Percentiles rank a stretch among this genome's conserved stretches.
phyloP scores from a whole-genome alignment of 768 basidiomycete species.

The Gloeophyllum trabeum region DNA sequence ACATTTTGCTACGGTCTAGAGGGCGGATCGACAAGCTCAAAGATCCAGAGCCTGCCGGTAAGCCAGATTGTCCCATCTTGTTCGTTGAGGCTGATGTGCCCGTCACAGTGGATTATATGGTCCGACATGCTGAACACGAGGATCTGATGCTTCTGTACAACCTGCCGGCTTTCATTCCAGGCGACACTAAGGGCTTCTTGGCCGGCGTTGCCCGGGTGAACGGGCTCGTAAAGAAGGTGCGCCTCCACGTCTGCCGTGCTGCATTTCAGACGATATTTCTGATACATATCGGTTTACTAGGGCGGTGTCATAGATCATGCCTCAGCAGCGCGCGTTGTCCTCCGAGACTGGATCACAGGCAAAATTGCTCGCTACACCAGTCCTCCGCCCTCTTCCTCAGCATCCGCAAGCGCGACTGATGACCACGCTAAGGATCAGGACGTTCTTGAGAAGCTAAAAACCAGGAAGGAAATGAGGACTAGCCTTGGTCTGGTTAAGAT shows the following conservation, averaged over 20 bases:
- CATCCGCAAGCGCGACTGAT: slow-evolving; percentile 6
- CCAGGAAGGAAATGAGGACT: slow-evolving; percentile 62
- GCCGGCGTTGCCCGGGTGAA: slow-evolving; percentile 64
- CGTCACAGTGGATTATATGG: slow-evolving; percentile 51
- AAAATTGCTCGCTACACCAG: slow-evolving; percentile 64
- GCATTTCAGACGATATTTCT: slow-evolving; percentile 1
- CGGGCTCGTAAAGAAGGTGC: slow-evolving; percentile 69
- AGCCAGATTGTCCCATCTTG: slow-evolving; percentile 13
- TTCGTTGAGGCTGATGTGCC: slow-evolving; percentile 8
- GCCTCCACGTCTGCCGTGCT: slow-evolving; percentile 6
- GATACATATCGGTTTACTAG: slow-evolving; percentile 26
- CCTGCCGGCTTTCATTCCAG: slow-evolving; percentile 65
- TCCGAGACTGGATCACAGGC: slow-evolving; percentile 78
- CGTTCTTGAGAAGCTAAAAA: slow-evolving; percentile 34
- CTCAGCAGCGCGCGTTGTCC: slow-evolving; percentile 65
- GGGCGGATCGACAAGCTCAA: slow-evolving; percentile 82
- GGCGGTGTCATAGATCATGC: slow-evolving; percentile 62
- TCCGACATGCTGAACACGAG: slow-evolving; percentile 56
- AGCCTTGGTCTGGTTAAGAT: slow-evolving; percentile 37
- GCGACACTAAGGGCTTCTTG: slow-evolving; percentile 65
- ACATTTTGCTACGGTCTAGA: slow-evolving; percentile 68
- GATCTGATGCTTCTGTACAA: slow-evolving; percentile 88
- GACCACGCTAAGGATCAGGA: slow-evolving; percentile 33
- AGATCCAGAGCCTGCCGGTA: slow-evolving; percentile 63
- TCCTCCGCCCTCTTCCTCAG: slow-evolving; percentile 24